A percentile compares a stretch with the other conserved stretches of the same genome.
phyloP scores from a whole-genome alignment of 2,329 filamentous ascomycete genomes.

The Emmonsiellopsis sp. region DNA sequence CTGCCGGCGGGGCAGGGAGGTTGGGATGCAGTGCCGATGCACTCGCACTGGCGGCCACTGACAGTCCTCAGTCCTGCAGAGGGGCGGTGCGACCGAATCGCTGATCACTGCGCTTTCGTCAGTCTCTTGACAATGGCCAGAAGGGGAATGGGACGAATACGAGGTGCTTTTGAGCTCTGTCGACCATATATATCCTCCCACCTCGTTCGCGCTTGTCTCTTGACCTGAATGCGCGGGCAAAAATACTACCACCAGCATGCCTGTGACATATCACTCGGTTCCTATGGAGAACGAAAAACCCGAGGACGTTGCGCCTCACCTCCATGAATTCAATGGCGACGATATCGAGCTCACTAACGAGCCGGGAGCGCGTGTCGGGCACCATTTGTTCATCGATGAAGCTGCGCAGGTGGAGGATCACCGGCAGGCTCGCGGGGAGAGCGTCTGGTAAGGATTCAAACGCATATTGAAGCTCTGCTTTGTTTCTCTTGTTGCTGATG shows the following conservation, averaged over 20 bases:
- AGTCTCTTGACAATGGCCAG: background rate
- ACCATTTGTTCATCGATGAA: conserved; percentile 11
- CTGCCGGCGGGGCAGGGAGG: background rate
- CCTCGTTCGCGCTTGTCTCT: background rate
- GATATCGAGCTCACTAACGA: conserved; percentile 5
- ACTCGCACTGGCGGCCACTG: background rate
- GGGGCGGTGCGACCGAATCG: background rate
- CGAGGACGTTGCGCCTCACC: conserved; percentile 5
- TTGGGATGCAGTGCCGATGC: background rate
- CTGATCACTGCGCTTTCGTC: background rate
- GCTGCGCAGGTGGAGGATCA: conserved; percentile 8
- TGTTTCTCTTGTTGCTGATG: background rate
- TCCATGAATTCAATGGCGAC: conserved; percentile 7
- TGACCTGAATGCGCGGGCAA: background rate
- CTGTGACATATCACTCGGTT: background rate
- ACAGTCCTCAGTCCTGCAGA: background rate
- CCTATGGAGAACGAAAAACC: conserved; percentile 4
- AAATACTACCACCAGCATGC: background rate
- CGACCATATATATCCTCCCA: background rate
- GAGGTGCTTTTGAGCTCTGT: background rate
- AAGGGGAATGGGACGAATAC: background rate
- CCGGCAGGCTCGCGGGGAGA: conserved; percentile 10
- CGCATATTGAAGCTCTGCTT: background rate
- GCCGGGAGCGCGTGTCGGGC: background rate
- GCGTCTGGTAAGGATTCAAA: conserved; percentile 12